phyloP scores from a whole-genome alignment of 768 basidiomycete genomes.

The Lyophyllum decastes region DNA sequence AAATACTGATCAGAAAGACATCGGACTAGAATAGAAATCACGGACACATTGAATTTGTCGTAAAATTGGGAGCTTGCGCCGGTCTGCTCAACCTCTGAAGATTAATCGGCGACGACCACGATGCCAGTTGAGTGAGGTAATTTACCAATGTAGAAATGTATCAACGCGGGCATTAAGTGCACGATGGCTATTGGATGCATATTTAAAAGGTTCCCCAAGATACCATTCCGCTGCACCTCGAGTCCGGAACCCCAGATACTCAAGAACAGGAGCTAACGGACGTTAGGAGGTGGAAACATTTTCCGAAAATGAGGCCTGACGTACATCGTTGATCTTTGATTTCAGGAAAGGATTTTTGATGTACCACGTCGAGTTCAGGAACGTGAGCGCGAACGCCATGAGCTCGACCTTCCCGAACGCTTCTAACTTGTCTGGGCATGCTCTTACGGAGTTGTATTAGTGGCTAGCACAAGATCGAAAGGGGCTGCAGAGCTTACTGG shows the following conservation, averaged over 20 bases:
- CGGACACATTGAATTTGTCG: constrained; percentile 87
- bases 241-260: too few species aligned
- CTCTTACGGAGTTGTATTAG: too few species aligned
- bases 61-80: constrained; percentile 98
- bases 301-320: constrained; percentile 31
- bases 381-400: constrained; percentile 85
- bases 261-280: too few species aligned
- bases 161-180: constrained; percentile 87
- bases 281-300: too few species aligned
- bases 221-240: too few species aligned
- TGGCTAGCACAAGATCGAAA: background rate
- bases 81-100: constrained; percentile 91
- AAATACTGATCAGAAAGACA: too few species aligned
- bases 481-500: constrained; percentile 48
- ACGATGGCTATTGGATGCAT: constrained; percentile 82
- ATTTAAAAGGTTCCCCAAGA: constrained; percentile 45
- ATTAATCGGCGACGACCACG: background rate
- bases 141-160: constrained; percentile 93
- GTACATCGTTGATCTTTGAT: constrained; percentile 90
- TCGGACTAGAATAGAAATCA: constrained; percentile 27
- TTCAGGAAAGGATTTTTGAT: constrained; percentile 99
- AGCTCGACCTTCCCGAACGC: constrained; percentile 75
- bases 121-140: background rate
- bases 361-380: constrained; percentile 93
- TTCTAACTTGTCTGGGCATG: too few species aligned